Conservation (phyloP, 2,329 filamentous ascomycete genomes). For the Conoideocrella luteorostrata region DNA sequence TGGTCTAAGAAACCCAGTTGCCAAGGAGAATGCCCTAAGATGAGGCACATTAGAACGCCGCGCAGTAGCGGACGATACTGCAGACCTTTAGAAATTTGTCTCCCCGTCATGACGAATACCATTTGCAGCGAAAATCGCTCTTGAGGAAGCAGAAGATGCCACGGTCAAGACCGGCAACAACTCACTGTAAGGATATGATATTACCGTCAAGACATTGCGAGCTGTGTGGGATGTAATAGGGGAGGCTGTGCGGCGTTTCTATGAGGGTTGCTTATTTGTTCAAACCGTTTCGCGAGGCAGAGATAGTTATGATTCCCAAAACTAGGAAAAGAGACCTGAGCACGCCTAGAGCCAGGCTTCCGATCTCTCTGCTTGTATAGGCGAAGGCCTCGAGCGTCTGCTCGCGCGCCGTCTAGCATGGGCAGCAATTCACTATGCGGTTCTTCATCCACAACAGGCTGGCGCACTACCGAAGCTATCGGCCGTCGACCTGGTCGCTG, state of each 20-base stretch:
- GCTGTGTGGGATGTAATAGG: constrained; percentile 7
- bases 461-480: too few species aligned
- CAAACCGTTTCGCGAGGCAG: too few species aligned
- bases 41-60: background rate
- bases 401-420: too few species aligned
- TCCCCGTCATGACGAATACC: constrained; percentile 8
- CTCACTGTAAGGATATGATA: constrained; percentile 15
- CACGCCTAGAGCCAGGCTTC: too few species aligned
- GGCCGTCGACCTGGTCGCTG: too few species aligned
- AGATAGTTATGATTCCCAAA: too few species aligned
- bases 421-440: too few species aligned
- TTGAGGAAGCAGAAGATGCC: constrained; percentile 12
- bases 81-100: constrained; percentile 10
- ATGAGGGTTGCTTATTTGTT: background rate
- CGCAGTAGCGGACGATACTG: constrained; percentile 11
- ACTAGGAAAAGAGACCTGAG: too few species aligned
- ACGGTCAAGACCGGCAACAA: constrained; percentile 14
- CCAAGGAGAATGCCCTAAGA: background rate
- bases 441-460: too few species aligned
- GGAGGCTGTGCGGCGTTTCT: constrained; percentile 5
- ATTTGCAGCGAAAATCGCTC: constrained; percentile 10
- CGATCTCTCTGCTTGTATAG: too few species aligned
- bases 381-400: too few species aligned
- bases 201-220: constrained; percentile 14
- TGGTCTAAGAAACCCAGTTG: background rate